Base-by-base conservation (phyloP, 805 yeast species). In the Pichia heedii region DNA sequence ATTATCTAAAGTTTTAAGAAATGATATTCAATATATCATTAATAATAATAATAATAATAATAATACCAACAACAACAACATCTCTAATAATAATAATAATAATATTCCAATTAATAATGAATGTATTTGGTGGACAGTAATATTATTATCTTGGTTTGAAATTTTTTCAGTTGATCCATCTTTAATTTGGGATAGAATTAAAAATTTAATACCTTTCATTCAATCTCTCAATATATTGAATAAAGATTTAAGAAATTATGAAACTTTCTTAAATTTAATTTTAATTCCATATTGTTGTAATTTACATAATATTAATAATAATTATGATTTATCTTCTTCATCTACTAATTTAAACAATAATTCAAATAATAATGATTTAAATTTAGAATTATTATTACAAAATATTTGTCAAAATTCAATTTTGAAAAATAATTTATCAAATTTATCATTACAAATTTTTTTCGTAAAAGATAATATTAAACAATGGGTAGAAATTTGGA, bases 401-500 rank as follows among this genome's bases (percentile, higher is more conserved):
- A 43, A 27, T 16, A 26, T 15, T 29, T 24, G 35, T 29, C 12
- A 21, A 22, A 16, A 18, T 22, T 34, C 27, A 19, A 21, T 35
- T 11, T 13, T 19, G 18, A 27, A 33, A 15, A 22, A 36, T 26
- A 36, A 44, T 26, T 32, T 40, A 15, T 26, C 33, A 16, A 32
- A 22, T 40, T 11, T 40, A 15, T 16, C 32, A 20, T 44, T 40
- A 13, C 41, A 44, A 34, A 13, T 33, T 8, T 40, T 36, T 12
- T 33, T 44, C 5, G 58, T 63, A 36, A 55, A 66, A 33, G 32
- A 62, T 54, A 55, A 58, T 22, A 49, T 46, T 19, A 55, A 68
- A 19, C 66, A 65, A 37, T 50, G 69, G 43, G 64, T 68, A 0
- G 51, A 70, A 37, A 68, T 71, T 44, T 71, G 74, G 75, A 45